Base-by-base conservation (phyloP, 1,139 yeast species). In the Scheffersomyces insectosa region DNA sequence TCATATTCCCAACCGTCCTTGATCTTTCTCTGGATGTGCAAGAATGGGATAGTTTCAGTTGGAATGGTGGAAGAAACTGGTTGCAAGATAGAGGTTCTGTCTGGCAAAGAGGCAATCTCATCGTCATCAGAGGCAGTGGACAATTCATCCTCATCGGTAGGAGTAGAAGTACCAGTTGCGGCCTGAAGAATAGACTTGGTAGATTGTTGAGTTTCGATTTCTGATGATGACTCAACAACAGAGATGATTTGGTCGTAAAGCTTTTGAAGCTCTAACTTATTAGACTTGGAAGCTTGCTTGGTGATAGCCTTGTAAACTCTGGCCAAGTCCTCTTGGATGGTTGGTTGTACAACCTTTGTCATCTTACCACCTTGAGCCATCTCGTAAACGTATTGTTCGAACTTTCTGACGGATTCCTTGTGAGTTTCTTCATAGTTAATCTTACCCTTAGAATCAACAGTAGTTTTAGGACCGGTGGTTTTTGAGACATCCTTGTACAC, bases 311-410 rank as follows among this genome's bases (percentile, higher is more conserved):
- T 82, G 78, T 89, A 90, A 51, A 89, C 88, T 63, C 85, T 81
- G 39, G 90, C 82, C 64, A 90, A 79, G 67, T 89, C 97, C 63
- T 89, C 93, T 56, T 82, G 82, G 59, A 87, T 84, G 41, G 95
- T 80, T 59, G 93, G 89, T 62, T 83, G 83, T 30, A 68, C 62
- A 47, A 70, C 73, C 58, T 76, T 83, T 51, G 98, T 88, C 64
- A 88, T 72, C 54, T 82, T 82, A 57, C 96, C 93, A 70, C 99
- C 99, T 61, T 82, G 85, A 42, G 98, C 96, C 98, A 93, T 91
- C 68, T 89, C 97, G 63, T 83, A 81, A 54, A 93, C 98, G 63
- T 93, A 93, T 66, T 91, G 95, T 71, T 95, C 97, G 52, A 93
- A 81, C 67, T 93, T 93, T 72, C 98, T 85, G 52, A 91, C 95